Evolutionary conservation across 2,329 filamentous ascomycete genomes (phyloP).

Genomic region (Ophiostoma populinum): DNA sequence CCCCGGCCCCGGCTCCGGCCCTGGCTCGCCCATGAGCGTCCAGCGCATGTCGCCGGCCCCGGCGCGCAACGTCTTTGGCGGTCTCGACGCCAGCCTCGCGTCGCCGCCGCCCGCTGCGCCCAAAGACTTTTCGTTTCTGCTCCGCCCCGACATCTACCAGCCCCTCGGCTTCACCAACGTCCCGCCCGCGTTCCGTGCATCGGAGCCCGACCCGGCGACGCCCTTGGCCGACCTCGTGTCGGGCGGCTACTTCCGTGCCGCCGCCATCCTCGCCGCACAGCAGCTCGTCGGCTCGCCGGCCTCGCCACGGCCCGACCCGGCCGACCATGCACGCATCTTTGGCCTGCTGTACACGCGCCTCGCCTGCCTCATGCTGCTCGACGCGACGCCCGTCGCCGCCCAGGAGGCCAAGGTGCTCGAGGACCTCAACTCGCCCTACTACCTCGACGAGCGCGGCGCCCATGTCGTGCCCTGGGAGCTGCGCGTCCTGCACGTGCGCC

Average conservation of each 20-base stretch:
- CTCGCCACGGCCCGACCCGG: slow-evolving; percentile 25
- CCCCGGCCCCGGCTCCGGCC: slow-evolving; percentile 3
- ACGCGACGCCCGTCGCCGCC: slow-evolving; percentile 49
- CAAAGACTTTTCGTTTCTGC: slow-evolving; percentile 66
- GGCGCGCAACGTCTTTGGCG: neutral
- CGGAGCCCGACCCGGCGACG: slow-evolving; percentile 37
- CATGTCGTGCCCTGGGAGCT: slow-evolving; percentile 79
- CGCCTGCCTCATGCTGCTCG: slow-evolving; percentile 64
- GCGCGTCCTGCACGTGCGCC: slow-evolving; percentile 61
- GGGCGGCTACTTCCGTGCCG: slow-evolving; percentile 62
- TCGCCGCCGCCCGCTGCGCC: neutral
- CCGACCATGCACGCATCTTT: slow-evolving; percentile 52
- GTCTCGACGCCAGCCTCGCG: slow-evolving; percentile 1
- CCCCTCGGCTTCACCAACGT: slow-evolving; percentile 48
- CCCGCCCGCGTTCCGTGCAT: slow-evolving; percentile 49
- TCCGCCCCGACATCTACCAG: slow-evolving; percentile 70
- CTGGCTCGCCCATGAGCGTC: slow-evolving; percentile 4
- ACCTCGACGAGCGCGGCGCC: slow-evolving; percentile 31
- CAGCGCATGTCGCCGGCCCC: neutral
- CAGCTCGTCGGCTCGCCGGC: slow-evolving; percentile 33
- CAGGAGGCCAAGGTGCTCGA: slow-evolving; percentile 49
- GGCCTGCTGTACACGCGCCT: slow-evolving; percentile 64
- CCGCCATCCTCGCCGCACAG: slow-evolving; percentile 50
- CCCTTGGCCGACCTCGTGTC: slow-evolving; percentile 47
- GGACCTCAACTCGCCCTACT: slow-evolving; percentile 41